Evolutionary conservation across 441 rosid genomes (phyloP).

Genomic region (Mallotus japonicus): DNA sequence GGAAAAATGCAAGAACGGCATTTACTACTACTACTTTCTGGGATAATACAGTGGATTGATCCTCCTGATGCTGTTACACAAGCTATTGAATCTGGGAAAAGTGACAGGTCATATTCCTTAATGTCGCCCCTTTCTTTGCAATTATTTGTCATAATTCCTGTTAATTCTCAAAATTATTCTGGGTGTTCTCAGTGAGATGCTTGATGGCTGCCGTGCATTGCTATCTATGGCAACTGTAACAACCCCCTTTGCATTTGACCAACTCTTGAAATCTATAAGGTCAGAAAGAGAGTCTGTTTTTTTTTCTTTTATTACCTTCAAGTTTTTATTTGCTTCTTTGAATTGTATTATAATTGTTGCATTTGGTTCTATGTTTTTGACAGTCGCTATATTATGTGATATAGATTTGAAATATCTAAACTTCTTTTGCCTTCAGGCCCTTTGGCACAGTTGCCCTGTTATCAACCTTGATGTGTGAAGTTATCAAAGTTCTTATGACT

Average conservation of each 20-base stretch:
- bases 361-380: conserved; percentile 9
- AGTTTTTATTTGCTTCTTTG: conserved; percentile 7
- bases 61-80: conserved; percentile 79
- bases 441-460: conserved; percentile 78
- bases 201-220: conserved; percentile 97
- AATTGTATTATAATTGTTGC: background rate
- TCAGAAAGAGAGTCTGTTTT: conserved; percentile 28
- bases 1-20: conserved; percentile 76
- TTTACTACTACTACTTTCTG: conserved; percentile 80
- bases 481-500: conserved; percentile 70
- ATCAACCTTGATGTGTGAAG: conserved; percentile 89
- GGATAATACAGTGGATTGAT: conserved; percentile 85
- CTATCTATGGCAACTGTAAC: conserved; percentile 80
- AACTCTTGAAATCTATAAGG: conserved; percentile 83
- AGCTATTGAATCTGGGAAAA: conserved; percentile 83
- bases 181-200: conserved; percentile 73
- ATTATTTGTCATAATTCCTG: conserved; percentile 24
- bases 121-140: conserved; percentile 18
- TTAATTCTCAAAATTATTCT: conserved; percentile 28
- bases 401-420: conserved; percentile 8
- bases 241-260: conserved; percentile 64
- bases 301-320: conserved; percentile 14
- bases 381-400: conserved; percentile 11
- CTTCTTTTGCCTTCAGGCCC: conserved; percentile 53
- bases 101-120: conserved; percentile 67